A percentile compares a stretch with the other conserved stretches of the same genome.
Conservation (phyloP, 768 basidiomycete species). For the Lactarius sp. region DNA sequence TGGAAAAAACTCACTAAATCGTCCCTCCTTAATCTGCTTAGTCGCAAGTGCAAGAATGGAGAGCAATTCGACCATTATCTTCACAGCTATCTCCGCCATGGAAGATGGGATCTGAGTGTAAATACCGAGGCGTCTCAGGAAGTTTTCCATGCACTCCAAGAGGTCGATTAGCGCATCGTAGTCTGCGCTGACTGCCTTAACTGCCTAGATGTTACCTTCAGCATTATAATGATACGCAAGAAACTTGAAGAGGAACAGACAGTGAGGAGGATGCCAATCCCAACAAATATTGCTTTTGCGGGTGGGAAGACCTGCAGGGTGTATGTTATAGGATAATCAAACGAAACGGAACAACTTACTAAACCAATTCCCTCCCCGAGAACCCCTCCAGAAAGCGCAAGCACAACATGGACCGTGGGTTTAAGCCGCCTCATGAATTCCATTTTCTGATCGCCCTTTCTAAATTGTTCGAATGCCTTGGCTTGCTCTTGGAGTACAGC, state of each 20-base stretch:
- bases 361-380: background rate
- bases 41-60: background rate
- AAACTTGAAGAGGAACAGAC: background rate
- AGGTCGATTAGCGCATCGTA: slow-evolving; percentile 1
- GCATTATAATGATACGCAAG: background rate
- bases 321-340: background rate
- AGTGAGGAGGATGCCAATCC: background rate
- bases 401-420: background rate
- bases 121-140: background rate
- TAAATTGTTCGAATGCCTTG: background rate
- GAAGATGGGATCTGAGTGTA: no score
- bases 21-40: background rate
- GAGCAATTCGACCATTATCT: no score
- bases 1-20: background rate
- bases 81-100: no score
- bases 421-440: background rate
- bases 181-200: background rate
- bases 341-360: background rate
- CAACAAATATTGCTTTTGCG: slow-evolving; percentile 1
- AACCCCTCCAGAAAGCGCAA: background rate
- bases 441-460: background rate
- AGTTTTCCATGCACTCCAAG: background rate
- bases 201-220: background rate
- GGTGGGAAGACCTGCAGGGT: background rate
- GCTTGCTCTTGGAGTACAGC: background rate